Conservation (phyloP, 2,329 filamentous ascomycete species). For the Fusarium proliferatum region DNA sequence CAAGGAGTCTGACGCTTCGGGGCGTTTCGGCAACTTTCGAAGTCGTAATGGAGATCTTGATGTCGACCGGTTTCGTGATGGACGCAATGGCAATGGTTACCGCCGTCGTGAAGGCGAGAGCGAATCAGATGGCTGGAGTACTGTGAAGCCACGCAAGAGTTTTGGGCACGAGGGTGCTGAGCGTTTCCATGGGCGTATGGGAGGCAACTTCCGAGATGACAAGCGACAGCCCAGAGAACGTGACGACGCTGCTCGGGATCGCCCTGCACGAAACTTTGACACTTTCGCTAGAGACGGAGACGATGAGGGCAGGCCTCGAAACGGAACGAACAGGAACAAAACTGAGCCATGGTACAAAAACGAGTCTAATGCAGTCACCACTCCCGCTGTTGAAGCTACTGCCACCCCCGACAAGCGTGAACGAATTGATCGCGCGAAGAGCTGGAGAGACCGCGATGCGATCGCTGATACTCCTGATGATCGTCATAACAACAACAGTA, state of each 20-base stretch:
- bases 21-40: constrained; percentile 70
- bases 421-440: constrained; percentile 68
- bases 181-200: constrained; percentile 75
- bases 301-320: constrained; percentile 70
- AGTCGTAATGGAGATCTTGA: constrained; percentile 63
- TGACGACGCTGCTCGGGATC: constrained; percentile 63
- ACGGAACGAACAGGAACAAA: constrained; percentile 72
- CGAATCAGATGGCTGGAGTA: constrained; percentile 79
- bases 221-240: constrained; percentile 62
- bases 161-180: constrained; percentile 78
- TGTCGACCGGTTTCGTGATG: constrained; percentile 62
- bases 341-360: constrained; percentile 82
- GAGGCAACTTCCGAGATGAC: constrained; percentile 58
- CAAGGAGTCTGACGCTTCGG: constrained; percentile 64
- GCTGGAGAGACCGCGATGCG: constrained; percentile 67
- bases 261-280: constrained; percentile 62
- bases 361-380: constrained; percentile 49
- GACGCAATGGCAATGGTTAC: constrained; percentile 59
- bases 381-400: constrained; percentile 41
- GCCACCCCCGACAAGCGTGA: constrained; percentile 58
- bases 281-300: constrained; percentile 59
- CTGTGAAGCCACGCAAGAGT: constrained; percentile 78
- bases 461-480: constrained; percentile 62
- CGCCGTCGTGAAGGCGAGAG: constrained; percentile 68
- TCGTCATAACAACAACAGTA: constrained; percentile 58